Percentiles rank a stretch among this genome's conserved stretches.
phyloP scores from a whole-genome alignment of 2,329 filamentous ascomycete species.

The Tympanopsis confertula region DNA sequence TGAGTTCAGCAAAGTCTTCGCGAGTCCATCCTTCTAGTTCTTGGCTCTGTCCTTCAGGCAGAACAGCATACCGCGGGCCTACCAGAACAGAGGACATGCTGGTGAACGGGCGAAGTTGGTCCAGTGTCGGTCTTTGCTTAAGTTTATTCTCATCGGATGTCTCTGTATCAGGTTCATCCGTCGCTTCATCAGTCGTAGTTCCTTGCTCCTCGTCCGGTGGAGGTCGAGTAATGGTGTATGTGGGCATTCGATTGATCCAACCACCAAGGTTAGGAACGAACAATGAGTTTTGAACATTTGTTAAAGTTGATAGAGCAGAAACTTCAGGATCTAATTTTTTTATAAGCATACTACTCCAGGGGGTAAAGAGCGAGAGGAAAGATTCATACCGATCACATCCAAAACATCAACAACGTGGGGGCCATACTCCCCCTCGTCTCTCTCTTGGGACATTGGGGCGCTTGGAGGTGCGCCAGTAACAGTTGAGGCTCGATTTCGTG shows the following conservation, averaged over 20 bases:
- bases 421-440: constrained; percentile 39
- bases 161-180: constrained; percentile 6
- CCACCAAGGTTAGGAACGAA: constrained; percentile 73
- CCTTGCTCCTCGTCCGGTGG: constrained; percentile 17
- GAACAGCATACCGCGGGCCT: constrained; percentile 52
- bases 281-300: constrained; percentile 81
- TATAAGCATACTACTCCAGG: not conserved
- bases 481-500: not conserved
- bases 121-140: constrained; percentile 7
- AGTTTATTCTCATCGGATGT: not conserved
- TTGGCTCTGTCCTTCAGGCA: constrained; percentile 58
- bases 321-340: constrained; percentile 62
- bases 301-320: constrained; percentile 69
- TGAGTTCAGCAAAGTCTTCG: constrained; percentile 64
- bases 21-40: constrained; percentile 66
- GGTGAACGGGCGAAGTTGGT: constrained; percentile 7
- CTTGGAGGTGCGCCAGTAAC: not conserved
- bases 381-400: constrained; percentile 51
- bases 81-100: constrained; percentile 4
- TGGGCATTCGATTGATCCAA: constrained; percentile 65
- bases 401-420: constrained; percentile 54
- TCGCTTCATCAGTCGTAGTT: constrained; percentile 8
- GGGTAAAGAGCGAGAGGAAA: not conserved
- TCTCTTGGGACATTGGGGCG: not conserved
- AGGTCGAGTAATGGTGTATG: constrained; percentile 57